Percentiles rank a stretch among this genome's conserved stretches.
phyloP scores from a whole-genome alignment of 805 yeast genomes.

The Phaffomyces opuntiae region DNA sequence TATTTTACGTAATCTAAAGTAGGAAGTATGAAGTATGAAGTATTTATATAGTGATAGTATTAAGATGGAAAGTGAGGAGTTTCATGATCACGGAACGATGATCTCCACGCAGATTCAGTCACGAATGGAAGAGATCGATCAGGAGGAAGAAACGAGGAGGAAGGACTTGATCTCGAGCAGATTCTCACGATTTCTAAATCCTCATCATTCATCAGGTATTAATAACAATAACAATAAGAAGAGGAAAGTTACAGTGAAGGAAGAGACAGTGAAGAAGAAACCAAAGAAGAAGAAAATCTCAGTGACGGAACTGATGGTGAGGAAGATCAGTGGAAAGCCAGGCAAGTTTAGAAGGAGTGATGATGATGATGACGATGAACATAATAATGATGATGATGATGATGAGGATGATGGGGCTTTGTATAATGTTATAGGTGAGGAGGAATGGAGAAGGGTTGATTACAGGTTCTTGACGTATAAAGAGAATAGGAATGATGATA shows the following conservation, averaged over 20 bases:
- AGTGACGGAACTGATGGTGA: constrained; percentile 2
- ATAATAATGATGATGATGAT: not conserved
- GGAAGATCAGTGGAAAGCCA: constrained; percentile 8
- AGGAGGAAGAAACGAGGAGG: not conserved
- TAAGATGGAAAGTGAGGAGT: no score
- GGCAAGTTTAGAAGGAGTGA: not conserved
- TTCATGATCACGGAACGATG: constrained; percentile 4
- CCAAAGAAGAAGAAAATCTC: constrained; percentile 3
- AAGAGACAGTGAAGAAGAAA: not conserved
- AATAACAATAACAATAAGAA: not conserved
- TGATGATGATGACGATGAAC: not conserved
- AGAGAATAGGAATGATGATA: not conserved
- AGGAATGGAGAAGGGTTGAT: constrained; percentile 2
- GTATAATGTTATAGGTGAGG: not conserved
- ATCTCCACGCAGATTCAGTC: constrained; percentile 21
- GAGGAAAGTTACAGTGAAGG: not conserved
- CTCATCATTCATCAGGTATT: not conserved
- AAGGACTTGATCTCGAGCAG: not conserved
- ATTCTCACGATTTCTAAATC: constrained; percentile 2
- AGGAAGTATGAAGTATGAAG: no score
- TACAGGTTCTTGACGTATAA: not conserved
- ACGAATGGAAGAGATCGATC: constrained; percentile 15
- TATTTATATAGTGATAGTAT: not conserved
- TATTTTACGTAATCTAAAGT: not conserved
- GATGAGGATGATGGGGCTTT: not conserved